Percentiles rank a stretch among this genome's conserved stretches.
phyloP scores from a whole-genome alignment of 768 basidiomycete species.

The Tulasnella sp. region DNA sequence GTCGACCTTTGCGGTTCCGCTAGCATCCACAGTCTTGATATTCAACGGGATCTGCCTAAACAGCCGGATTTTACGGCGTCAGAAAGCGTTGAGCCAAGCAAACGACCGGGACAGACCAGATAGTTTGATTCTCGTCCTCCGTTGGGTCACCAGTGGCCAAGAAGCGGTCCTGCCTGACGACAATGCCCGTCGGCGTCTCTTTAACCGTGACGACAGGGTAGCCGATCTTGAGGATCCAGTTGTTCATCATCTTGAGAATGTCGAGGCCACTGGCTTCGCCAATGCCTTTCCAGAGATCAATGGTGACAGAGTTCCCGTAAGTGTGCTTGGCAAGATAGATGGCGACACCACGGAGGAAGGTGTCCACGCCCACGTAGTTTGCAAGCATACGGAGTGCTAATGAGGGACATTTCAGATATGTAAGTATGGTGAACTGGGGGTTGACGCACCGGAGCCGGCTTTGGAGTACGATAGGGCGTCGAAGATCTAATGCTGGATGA shows the following conservation, averaged over 20 bases:
- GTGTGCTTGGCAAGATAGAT: slow-evolving; percentile 82
- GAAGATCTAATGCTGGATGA: slow-evolving; percentile 50
- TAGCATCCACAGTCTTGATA: slow-evolving; percentile 47
- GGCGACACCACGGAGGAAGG: slow-evolving; percentile 78
- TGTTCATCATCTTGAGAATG: slow-evolving; percentile 70
- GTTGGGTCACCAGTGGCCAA: slow-evolving; percentile 69
- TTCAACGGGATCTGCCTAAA: slow-evolving; percentile 69
- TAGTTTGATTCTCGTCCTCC: slow-evolving; percentile 72
- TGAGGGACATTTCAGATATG: background rate
- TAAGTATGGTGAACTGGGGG: slow-evolving; percentile 23
- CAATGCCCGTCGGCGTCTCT: slow-evolving; percentile 58
- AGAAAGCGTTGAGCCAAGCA: background rate
- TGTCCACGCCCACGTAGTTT: slow-evolving; percentile 76
- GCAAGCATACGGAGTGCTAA: slow-evolving; percentile 88
- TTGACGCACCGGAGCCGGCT: slow-evolving; percentile 51
- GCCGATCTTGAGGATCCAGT: slow-evolving; percentile 70
- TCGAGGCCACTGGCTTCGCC: slow-evolving; percentile 59
- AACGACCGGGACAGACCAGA: slow-evolving; percentile 45
- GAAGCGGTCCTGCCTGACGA: slow-evolving; percentile 83
- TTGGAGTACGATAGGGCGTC: slow-evolving; percentile 81
- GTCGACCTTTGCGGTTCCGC: slow-evolving; percentile 48
- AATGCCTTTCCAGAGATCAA: slow-evolving; percentile 82
- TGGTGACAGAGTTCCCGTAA: slow-evolving; percentile 73
- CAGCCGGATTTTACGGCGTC: background rate
- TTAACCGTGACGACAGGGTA: slow-evolving; percentile 84